Conservation (phyloP, 23 red algal species). For the Chondrus crispus region DNA sequence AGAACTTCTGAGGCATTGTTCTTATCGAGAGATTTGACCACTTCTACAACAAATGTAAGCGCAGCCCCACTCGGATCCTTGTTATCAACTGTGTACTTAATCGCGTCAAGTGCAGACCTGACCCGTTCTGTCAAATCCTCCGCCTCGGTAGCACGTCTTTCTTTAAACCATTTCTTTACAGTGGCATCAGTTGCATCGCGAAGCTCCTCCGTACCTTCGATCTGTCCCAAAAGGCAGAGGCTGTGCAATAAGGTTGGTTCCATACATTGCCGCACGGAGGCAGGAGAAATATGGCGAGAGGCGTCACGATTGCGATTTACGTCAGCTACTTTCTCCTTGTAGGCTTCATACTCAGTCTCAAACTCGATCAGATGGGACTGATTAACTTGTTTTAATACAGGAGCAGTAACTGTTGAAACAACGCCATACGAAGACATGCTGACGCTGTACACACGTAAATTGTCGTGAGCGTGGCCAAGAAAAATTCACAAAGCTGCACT, state of each 20-base stretch:
- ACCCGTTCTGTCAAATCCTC: constrained; percentile 24
- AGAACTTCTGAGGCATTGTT: constrained; percentile 26
- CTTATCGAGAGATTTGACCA: constrained; percentile 1
- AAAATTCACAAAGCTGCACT: too few species aligned
- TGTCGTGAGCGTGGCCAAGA: too few species aligned
- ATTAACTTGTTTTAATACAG: not conserved
- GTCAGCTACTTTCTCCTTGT: not conserved
- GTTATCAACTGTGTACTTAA: not conserved
- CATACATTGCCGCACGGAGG: not conserved
- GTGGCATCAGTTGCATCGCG: too few species aligned
- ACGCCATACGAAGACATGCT: too few species aligned
- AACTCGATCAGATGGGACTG: constrained; percentile 21
- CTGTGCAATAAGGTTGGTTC: not conserved
- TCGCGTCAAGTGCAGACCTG: not conserved
- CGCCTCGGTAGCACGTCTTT: not conserved
- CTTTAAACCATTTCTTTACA: not conserved
- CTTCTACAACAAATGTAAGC: constrained; percentile 2
- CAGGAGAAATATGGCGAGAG: not conserved
- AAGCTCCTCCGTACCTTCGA: not conserved
- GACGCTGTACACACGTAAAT: too few species aligned
- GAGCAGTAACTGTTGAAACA: constrained; percentile 7
- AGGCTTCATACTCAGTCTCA: not conserved
- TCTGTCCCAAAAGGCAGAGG: not conserved
- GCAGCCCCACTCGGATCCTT: not conserved
- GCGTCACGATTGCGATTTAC: not conserved